Evolutionary conservation across 306 rosid genomes (phyloP).

Genomic region (Lathyrus sativus): DNA sequence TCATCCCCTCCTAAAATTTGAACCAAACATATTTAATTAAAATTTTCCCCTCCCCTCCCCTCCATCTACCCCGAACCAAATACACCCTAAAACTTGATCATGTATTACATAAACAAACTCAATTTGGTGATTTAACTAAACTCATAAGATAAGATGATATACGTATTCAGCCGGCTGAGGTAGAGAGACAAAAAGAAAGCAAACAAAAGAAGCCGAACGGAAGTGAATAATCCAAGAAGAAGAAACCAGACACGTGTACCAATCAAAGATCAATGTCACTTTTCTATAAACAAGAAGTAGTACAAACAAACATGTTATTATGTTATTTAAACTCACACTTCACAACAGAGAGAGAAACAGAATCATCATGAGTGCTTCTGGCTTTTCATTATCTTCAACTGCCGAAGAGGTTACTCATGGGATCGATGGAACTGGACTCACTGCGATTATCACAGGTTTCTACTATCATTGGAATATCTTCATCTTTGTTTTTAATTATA

Average conservation of each 20-base stretch:
- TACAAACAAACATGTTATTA: background rate
- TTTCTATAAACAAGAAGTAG: too few species aligned
- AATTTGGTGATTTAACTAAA: too few species aligned
- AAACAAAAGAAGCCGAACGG: background rate
- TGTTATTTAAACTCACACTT: background rate
- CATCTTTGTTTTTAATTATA: too few species aligned
- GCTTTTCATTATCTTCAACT: slow-evolving; percentile 71
- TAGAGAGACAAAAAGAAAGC: background rate
- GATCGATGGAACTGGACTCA: slow-evolving; percentile 68
- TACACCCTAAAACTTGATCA: too few species aligned
- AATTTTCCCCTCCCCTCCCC: too few species aligned
- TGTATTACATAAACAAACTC: too few species aligned
- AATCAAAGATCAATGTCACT: background rate
- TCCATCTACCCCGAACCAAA: too few species aligned
- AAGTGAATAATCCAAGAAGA: background rate
- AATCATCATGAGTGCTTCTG: slow-evolving; percentile 55
- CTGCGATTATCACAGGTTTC: slow-evolving; percentile 84
- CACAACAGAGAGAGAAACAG: background rate
- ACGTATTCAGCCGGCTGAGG: too few species aligned
- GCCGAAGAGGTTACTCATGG: slow-evolving; percentile 79
- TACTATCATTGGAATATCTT: too few species aligned
- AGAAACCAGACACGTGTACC: background rate
- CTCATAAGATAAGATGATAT: too few species aligned
- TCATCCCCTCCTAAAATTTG: too few species aligned
- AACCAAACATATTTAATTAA: too few species aligned